A percentile compares a stretch with the other conserved stretches of the same genome.
Evolutionary conservation across 345 rosid genomes (phyloP).

Genomic region (Bruguiera gymnorhiza): DNA sequence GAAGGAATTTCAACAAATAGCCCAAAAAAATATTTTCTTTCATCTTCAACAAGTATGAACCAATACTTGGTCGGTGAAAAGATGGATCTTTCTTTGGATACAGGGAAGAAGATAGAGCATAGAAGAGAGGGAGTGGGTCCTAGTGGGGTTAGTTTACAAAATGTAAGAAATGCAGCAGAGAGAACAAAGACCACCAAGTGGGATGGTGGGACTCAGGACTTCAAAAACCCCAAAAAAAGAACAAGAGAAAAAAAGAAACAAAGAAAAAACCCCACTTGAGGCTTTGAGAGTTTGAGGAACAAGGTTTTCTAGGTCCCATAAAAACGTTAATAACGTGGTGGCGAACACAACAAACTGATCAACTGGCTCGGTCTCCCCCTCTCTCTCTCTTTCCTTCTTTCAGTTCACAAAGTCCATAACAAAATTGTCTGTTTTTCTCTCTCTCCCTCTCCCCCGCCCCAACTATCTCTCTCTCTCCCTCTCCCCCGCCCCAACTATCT

Average conservation of each 20-base stretch:
- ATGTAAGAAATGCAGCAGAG: constrained; percentile 24
- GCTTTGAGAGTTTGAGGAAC: constrained; percentile 23
- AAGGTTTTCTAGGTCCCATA: constrained; percentile 39
- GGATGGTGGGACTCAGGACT: constrained; percentile 45
- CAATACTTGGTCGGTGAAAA: constrained; percentile 20
- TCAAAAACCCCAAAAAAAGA: not conserved
- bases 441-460: not conserved
- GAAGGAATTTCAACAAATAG: constrained; percentile 7
- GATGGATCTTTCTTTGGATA: constrained; percentile 23
- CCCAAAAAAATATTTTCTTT: constrained; percentile 7
- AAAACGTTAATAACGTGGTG: constrained; percentile 27
- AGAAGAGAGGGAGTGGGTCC: constrained; percentile 22
- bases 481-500: not conserved
- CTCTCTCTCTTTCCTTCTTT: not conserved
- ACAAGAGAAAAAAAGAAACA: not conserved
- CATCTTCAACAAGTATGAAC: constrained; percentile 11
- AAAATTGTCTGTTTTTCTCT: no score
- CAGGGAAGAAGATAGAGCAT: constrained; percentile 18
- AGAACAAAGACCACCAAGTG: constrained; percentile 40
- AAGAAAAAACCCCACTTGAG: constrained; percentile 36
- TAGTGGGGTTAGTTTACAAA: constrained; percentile 7
- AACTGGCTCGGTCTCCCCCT: constrained; percentile 13
- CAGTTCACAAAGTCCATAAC: not conserved
- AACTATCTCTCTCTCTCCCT: not conserved
- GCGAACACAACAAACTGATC: constrained; percentile 26